Evolutionary conservation across 176 grass and related monocot species (phyloP).

Genomic region (Poa annua): DNA sequence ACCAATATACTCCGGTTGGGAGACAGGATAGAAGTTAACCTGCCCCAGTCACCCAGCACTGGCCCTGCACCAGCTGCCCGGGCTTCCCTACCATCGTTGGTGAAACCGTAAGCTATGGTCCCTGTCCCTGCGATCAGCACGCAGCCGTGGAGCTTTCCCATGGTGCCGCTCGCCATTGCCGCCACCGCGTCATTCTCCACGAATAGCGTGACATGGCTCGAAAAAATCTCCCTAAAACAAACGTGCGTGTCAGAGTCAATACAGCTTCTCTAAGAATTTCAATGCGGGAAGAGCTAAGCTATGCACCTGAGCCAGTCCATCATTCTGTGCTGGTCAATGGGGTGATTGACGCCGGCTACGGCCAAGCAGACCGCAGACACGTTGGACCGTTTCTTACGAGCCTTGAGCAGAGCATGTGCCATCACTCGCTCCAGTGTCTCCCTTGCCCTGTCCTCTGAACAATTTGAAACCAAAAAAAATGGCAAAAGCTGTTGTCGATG

Average conservation of each 20-base stretch:
- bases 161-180: constrained; percentile 75
- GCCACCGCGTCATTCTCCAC: constrained; percentile 79
- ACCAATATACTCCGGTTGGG: background rate
- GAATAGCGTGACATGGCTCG: constrained; percentile 64
- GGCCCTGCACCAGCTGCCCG: constrained; percentile 82
- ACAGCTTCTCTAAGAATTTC: background rate
- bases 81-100: constrained; percentile 67
- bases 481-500: background rate
- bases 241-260: background rate
- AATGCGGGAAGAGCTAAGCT: background rate
- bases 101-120: constrained; percentile 77
- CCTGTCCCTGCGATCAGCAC: constrained; percentile 76
- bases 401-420: constrained; percentile 68
- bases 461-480: constrained; percentile 16
- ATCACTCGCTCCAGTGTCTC: constrained; percentile 70
- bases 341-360: constrained; percentile 71
- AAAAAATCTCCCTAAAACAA: constrained; percentile 59
- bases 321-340: constrained; percentile 68
- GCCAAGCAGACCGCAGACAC: constrained; percentile 72
- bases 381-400: constrained; percentile 44
- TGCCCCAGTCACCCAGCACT: constrained; percentile 79
- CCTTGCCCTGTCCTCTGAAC: constrained; percentile 65
- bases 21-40: constrained; percentile 37
- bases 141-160: constrained; percentile 80
- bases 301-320: constrained; percentile 64